Evolutionary conservation across 2,329 filamentous ascomycete genomes (phyloP).

Genomic region (Nemania sp.): DNA sequence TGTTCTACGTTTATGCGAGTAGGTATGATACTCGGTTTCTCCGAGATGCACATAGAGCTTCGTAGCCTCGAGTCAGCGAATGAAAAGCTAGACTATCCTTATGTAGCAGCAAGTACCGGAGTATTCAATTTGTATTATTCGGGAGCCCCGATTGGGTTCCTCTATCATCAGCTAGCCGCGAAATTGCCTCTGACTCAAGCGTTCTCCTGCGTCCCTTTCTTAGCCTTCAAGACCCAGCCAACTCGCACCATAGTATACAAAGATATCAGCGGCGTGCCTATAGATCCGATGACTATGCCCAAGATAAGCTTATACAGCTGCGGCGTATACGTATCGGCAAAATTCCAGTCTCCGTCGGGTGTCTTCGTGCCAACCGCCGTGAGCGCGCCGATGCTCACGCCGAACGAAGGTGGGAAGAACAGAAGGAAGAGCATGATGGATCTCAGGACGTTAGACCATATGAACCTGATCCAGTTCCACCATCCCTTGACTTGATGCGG

Average conservation of each 20-base stretch:
- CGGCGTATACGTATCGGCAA: neutral
- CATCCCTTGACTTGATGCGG: constrained; percentile 2
- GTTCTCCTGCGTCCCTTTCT: neutral
- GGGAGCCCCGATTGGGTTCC: neutral
- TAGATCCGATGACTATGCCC: constrained; percentile 6
- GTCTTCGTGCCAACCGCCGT: constrained; percentile 3
- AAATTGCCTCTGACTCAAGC: neutral
- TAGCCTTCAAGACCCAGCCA: constrained; percentile 16
- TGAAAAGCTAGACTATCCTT: too few relatives aligned
- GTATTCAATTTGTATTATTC: neutral
- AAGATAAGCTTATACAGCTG: constrained; percentile 17
- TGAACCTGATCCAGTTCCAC: constrained; percentile 2
- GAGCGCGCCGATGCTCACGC: constrained; percentile 14
- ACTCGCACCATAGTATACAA: constrained; percentile 7
- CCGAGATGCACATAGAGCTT: too few relatives aligned
- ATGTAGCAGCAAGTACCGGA: too few relatives aligned
- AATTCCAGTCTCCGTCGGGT: constrained; percentile 12
- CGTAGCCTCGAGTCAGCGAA: too few relatives aligned
- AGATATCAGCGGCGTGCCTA: constrained; percentile 13
- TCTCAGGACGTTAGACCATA: constrained; percentile 3
- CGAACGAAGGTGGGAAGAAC: constrained; percentile 14
- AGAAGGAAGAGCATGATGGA: constrained; percentile 11
- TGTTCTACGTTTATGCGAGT: too few relatives aligned
- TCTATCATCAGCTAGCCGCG: neutral
- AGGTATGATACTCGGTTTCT: too few relatives aligned